Percentiles rank a stretch among this genome's conserved stretches.
Evolutionary conservation across 2,329 filamentous ascomycete species (phyloP).

Genomic region (Endoconidiophora polonica): DNA sequence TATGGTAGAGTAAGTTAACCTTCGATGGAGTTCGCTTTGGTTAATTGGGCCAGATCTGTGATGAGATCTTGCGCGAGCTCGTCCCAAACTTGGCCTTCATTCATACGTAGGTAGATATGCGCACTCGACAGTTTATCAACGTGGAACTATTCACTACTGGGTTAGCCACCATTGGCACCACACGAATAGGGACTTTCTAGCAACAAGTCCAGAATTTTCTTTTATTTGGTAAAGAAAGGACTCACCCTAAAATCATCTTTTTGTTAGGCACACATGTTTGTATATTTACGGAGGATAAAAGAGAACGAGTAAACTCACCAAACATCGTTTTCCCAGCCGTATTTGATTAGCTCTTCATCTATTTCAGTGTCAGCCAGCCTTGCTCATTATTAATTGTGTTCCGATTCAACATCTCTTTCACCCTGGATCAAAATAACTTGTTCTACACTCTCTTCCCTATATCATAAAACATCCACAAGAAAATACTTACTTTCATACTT

Average conservation of each 20-base stretch:
- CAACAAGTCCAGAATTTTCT: background rate
- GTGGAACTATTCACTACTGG: conserved; percentile 51
- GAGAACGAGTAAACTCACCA: conserved; percentile 42
- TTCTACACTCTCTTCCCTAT: no score
- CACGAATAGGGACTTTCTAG: background rate
- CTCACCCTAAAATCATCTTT: background rate
- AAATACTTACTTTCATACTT: conserved; percentile 78
- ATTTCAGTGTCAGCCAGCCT: conserved; percentile 8
- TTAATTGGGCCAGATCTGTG: conserved; percentile 85
- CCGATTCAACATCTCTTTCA: background rate
- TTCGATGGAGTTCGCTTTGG: conserved; percentile 97
- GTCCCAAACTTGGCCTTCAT: conserved; percentile 69
- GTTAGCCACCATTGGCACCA: background rate
- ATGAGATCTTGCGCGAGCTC: conserved; percentile 57
- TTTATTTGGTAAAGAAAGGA: background rate
- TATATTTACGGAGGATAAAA: background rate
- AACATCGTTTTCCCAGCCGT: conserved; percentile 87
- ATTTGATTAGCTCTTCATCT: conserved; percentile 96
- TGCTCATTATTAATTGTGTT: background rate
- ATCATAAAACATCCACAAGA: background rate
- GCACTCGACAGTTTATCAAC: conserved; percentile 93
- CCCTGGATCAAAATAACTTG: background rate
- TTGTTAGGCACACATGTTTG: background rate
- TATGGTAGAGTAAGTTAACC: conserved; percentile 29
- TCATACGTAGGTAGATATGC: conserved; percentile 83